phyloP scores from a whole-genome alignment of 164 flowering plant species.

The Berberis vulgaris region DNA sequence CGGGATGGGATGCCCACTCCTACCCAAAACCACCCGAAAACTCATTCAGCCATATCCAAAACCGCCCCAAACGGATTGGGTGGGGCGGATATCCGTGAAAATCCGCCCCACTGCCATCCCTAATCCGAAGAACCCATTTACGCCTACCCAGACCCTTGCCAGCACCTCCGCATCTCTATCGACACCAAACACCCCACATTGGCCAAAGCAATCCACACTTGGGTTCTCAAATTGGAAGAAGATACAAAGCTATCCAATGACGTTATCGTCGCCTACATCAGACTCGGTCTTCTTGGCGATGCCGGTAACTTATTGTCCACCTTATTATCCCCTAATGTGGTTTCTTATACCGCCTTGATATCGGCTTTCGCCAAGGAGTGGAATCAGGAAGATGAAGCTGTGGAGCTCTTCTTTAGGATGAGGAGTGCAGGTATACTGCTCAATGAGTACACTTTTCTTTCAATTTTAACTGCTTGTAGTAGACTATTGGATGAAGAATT shows the following conservation, averaged over 20 bases:
- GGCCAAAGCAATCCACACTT: conserved; percentile 45
- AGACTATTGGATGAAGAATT: conserved; percentile 30
- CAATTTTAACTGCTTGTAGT: conserved; percentile 63
- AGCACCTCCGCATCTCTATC: no score
- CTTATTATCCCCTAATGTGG: conserved; percentile 45
- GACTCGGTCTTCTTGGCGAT: conserved; percentile 30
- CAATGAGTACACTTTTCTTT: conserved; percentile 63
- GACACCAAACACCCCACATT: no score
- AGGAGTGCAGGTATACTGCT: conserved; percentile 54
- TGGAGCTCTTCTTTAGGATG: conserved; percentile 54
- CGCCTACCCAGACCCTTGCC: no score
- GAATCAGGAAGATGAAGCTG: conserved; percentile 34
- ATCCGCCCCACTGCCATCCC: no score
- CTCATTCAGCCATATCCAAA: no score
- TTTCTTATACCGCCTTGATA: conserved; percentile 52
- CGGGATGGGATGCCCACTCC: no score
- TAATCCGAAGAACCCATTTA: no score
- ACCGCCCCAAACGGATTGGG: no score
- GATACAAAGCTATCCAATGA: conserved; percentile 27
- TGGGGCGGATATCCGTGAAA: no score
- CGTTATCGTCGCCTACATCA: conserved; percentile 46
- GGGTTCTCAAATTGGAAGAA: conserved; percentile 34
- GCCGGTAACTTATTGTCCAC: conserved; percentile 33
- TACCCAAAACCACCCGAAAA: no score
- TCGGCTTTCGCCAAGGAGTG: conserved; percentile 52